A percentile compares a stretch with the other conserved stretches of the same genome.
Evolutionary conservation across 225 moss, liverwort and hornwort species (phyloP).

Genomic region (Straminergon stramineum): DNA sequence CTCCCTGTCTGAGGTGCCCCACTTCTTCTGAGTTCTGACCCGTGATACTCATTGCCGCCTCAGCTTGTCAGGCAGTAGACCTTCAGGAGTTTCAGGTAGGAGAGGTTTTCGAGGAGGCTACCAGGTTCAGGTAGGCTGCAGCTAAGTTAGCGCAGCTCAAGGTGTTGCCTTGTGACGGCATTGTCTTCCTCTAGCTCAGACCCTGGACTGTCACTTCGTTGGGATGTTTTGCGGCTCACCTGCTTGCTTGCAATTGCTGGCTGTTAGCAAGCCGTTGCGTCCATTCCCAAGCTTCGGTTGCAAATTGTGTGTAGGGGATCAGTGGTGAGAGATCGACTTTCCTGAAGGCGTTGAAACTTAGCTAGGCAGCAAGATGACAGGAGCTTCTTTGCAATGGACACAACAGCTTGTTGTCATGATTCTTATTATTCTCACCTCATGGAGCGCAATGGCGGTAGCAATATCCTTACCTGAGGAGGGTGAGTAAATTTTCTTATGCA

Average conservation of each 20-base stretch:
- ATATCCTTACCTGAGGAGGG: constrained; percentile 45
- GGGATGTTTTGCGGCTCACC: neutral
- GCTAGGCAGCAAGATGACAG: constrained; percentile 7
- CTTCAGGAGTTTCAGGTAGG: neutral
- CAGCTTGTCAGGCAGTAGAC: constrained; percentile 9
- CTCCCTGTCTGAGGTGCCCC: constrained; percentile 12
- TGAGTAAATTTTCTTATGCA: neutral
- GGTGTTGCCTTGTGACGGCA: constrained; percentile 16
- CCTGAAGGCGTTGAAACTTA: neutral
- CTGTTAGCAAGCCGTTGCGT: neutral
- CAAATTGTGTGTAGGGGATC: neutral
- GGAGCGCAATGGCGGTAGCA: constrained; percentile 2
- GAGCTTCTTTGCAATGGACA: neutral
- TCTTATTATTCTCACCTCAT: neutral
- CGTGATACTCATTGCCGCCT: constrained; percentile 32
- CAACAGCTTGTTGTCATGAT: neutral
- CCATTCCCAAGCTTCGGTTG: neutral
- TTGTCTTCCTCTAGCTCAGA: constrained; percentile 3
- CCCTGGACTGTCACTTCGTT: neutral
- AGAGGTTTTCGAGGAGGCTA: neutral
- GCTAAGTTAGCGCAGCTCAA: neutral
- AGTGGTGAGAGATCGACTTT: neutral
- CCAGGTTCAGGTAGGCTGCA: neutral
- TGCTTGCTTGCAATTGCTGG: neutral
- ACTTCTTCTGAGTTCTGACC: constrained; percentile 34